Conservation (phyloP, 768 basidiomycete genomes). For the Boletus rubroflammeus region DNA sequence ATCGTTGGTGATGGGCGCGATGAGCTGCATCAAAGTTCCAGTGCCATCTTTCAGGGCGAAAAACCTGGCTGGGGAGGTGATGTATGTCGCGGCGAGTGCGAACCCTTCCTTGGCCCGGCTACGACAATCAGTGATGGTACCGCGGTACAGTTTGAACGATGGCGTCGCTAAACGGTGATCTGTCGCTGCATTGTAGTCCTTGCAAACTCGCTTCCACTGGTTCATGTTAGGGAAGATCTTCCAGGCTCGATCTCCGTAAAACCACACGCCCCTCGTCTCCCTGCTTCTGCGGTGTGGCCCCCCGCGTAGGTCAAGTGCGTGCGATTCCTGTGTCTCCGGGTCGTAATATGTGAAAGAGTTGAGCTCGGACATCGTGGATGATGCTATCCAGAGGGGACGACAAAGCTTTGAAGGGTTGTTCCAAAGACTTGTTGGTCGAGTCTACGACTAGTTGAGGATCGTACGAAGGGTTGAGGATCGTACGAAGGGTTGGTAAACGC, state of each 20-base stretch:
- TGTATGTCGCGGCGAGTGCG: not conserved
- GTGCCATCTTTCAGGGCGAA: not conserved
- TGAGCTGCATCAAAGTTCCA: not conserved
- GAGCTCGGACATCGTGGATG: not conserved
- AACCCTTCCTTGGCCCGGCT: accelerated
- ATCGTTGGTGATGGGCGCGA: not conserved
- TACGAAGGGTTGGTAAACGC: no score
- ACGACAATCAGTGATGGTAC: not conserved
- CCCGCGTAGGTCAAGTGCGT: not conserved
- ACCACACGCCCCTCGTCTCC: not conserved
- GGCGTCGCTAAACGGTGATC: not conserved
- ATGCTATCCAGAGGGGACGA: not conserved
- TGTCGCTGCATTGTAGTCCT: not conserved
- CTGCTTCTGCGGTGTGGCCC: not conserved
- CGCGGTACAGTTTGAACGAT: accelerated
- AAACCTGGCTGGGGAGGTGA: not conserved
- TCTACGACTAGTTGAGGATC: not conserved
- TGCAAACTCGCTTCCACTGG: not conserved
- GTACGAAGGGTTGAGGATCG: not conserved
- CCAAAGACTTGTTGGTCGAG: not conserved
- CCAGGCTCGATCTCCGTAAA: not conserved
- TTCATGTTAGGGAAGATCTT: not conserved
- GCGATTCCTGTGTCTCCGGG: accelerated
- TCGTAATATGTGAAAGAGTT: not conserved
- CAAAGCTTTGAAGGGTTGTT: not conserved